Conservation (phyloP, 306 rosid genomes). For the Dalbergia cultrata region DNA sequence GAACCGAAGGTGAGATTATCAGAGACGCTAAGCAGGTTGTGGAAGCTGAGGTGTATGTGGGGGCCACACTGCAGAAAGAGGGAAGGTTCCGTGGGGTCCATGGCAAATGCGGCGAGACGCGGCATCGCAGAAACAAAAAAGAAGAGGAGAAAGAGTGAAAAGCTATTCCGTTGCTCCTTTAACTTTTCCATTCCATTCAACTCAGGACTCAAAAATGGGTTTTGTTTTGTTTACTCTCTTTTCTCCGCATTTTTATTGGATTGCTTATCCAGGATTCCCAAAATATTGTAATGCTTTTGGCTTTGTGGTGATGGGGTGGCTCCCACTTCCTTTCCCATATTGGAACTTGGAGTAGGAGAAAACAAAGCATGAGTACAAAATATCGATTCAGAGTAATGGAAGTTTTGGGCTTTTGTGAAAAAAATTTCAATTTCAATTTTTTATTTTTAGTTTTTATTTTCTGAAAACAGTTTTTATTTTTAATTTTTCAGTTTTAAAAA, state of each 20-base stretch:
- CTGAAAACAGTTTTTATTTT: too few relatives aligned
- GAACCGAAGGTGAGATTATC: conserved; percentile 26
- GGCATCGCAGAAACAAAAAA: conserved; percentile 52
- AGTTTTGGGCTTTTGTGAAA: too few relatives aligned
- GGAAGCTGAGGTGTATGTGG: conserved; percentile 61
- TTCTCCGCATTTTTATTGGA: conserved; percentile 20
- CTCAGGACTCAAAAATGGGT: background rate
- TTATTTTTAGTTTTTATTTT: too few relatives aligned
- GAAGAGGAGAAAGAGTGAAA: background rate
- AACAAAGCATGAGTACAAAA: background rate
- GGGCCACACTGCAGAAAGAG: conserved; percentile 46
- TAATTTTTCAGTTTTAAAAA: too few relatives aligned
- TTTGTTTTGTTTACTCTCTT: background rate
- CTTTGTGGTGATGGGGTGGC: conserved; percentile 44
- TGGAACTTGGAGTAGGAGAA: conserved; percentile 39
- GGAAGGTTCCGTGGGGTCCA: conserved; percentile 61
- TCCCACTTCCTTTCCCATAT: conserved; percentile 42
- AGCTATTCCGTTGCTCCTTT: conserved; percentile 27
- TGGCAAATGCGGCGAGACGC: conserved; percentile 81
- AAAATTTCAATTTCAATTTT: too few relatives aligned
- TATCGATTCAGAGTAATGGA: background rate
- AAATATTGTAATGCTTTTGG: conserved; percentile 38
- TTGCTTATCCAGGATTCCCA: conserved; percentile 5
- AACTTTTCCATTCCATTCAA: conserved; percentile 6
- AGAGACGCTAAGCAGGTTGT: conserved; percentile 43